phyloP scores from a whole-genome alignment of 1,284 basidiomycete species.

The Exobasidium rhododendri region DNA sequence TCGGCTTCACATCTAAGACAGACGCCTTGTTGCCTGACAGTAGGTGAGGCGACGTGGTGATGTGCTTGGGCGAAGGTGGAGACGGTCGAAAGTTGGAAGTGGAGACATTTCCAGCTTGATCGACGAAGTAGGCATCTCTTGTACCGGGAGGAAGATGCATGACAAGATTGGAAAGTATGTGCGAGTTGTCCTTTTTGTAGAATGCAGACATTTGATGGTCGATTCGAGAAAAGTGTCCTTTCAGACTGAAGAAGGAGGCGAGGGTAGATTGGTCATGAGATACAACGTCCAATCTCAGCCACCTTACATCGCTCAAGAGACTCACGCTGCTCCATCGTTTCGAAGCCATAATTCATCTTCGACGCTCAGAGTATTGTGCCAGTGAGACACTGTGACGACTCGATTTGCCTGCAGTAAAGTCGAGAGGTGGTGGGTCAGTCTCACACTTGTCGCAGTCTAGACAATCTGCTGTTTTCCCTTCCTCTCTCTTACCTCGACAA shows the following conservation, averaged over 20 bases:
- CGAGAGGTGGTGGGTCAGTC: neutral
- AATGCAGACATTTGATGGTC: constrained; percentile 75
- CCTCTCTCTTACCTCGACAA: constrained; percentile 61
- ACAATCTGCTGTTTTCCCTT: neutral
- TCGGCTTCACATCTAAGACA: constrained; percentile 72
- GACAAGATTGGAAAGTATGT: constrained; percentile 68
- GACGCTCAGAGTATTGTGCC: constrained; percentile 90
- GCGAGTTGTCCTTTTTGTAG: constrained; percentile 63
- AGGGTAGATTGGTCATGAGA: neutral
- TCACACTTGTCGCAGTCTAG: neutral
- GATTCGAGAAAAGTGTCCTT: constrained; percentile 91
- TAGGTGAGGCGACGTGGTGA: constrained; percentile 20
- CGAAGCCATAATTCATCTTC: constrained; percentile 79
- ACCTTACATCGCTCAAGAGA: constrained; percentile 15
- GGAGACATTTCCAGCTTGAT: constrained; percentile 85
- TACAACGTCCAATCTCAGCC: constrained; percentile 58
- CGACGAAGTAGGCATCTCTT: constrained; percentile 69
- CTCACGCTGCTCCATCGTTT: constrained; percentile 71
- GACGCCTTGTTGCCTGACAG: constrained; percentile 54
- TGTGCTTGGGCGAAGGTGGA: constrained; percentile 17
- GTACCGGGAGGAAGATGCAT: constrained; percentile 78
- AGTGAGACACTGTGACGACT: constrained; percentile 86
- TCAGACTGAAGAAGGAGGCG: constrained; percentile 63
- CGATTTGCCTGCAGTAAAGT: constrained; percentile 60
- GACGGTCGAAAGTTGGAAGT: constrained; percentile 78